Base-by-base conservation (phyloP, 2,329 filamentous ascomycete genomes). In the Thielaviopsis ethacetica region DNA sequence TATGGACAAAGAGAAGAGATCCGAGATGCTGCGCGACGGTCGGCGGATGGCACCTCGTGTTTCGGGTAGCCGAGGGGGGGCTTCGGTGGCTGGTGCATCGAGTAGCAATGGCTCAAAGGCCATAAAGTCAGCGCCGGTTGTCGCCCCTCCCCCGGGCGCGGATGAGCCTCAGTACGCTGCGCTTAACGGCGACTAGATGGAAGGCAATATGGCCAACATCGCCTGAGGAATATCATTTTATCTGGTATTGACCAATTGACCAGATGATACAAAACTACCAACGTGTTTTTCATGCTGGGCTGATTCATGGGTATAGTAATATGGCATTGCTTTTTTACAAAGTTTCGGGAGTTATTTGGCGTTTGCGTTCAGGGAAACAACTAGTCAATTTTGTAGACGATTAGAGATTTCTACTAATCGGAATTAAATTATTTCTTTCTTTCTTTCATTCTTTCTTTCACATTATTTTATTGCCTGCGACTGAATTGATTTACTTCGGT, bases 1-100 rank as follows among this genome's bases (percentile, higher is more conserved):
- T 24, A 86, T 97, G 83, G 88, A 95, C 63, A 85, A 85, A 62
- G 90, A 96, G 58, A 81, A 95, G 69, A 80, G 91, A 51, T 77
- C 85, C 64, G 81, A 86, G 66, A 89, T 95, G 75, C 83, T 91
- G 22, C 81, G 84, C 41, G 89, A 94, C 66, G 91, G 76, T 68
- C 52, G 74, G 4, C 56, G 61, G 17, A 61, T 55, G 12, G 47
- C 59, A 13, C 49, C 41, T 34, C 59, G 47, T 51, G 10, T 47
- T 6, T 47, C 38, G 19, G 53, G 24, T 19, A 49, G 41, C 24
- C 13, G n/a, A 44, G 54, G 44, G 44, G 22, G n/a, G 19, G 44
- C 13, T 26, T 24, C n/a, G n/a, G 19, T 24, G 17, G n/a, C 21
- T 15, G 49, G 49, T 51, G 26, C 13, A 12, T 56, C 53, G 1